A percentile compares a stretch with the other conserved stretches of the same genome.
Evolutionary conservation across 352 stramenopile genomes (phyloP).

Genomic region (Phytophthora europaea): DNA sequence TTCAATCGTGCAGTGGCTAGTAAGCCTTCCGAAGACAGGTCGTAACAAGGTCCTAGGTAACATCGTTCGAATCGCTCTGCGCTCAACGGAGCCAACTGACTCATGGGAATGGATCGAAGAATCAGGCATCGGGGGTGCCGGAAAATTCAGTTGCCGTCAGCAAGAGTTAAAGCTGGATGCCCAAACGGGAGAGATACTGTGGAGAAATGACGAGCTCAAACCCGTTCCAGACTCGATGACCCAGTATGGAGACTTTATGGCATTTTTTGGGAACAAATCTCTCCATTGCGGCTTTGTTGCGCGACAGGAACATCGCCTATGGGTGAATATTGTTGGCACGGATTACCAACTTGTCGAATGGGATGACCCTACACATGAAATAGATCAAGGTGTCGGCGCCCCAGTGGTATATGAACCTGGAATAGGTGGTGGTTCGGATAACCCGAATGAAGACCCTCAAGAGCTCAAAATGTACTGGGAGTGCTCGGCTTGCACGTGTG

Average conservation of each 20-base stretch:
- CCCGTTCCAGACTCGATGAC: slow-evolving; percentile 93
- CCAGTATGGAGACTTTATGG: slow-evolving; percentile 89
- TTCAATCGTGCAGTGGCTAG: slow-evolving; percentile 78
- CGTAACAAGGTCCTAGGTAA: slow-evolving; percentile 59
- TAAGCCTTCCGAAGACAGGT: slow-evolving; percentile 32
- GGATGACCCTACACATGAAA: slow-evolving; percentile 79
- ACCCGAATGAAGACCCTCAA: slow-evolving; percentile 32
- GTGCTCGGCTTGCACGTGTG: slow-evolving; percentile 83
- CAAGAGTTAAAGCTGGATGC: slow-evolving; percentile 90
- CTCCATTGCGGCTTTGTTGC: slow-evolving; percentile 90
- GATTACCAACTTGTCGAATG: slow-evolving; percentile 91
- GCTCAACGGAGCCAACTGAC: slow-evolving; percentile 63
- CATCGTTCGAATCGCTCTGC: slow-evolving; percentile 83
- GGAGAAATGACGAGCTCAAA: slow-evolving; percentile 92
- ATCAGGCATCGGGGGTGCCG: slow-evolving; percentile 53
- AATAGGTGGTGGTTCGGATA: slow-evolving; percentile 4
- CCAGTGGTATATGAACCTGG: slow-evolving; percentile 58
- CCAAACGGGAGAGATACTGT: slow-evolving; percentile 91
- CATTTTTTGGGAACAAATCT: slow-evolving; percentile 86
- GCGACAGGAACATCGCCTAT: slow-evolving; percentile 86
- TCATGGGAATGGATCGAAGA: slow-evolving; percentile 79
- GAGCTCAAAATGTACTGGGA: slow-evolving; percentile 93
- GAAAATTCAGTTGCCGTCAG: slow-evolving; percentile 75
- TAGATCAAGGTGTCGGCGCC: slow-evolving; percentile 86
- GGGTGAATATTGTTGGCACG: slow-evolving; percentile 91